Evolutionary conservation across 2,329 filamentous ascomycete genomes (phyloP), one percentile per base, ranked within the genome.

Genomic region (Colletotrichum euphorbiae): DNA sequence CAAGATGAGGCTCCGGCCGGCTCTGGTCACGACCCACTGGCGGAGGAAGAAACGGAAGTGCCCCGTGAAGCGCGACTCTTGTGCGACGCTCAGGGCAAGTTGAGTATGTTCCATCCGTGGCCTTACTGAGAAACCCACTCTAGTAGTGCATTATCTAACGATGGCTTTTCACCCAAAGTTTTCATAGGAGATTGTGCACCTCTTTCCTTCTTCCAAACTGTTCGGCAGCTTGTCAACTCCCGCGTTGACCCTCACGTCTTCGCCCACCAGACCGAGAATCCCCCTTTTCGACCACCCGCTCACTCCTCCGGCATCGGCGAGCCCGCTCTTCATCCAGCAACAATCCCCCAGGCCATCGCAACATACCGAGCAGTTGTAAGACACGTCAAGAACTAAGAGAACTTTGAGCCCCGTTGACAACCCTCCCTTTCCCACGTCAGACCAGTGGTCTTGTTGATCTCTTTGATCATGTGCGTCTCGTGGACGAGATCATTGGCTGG

Each of bases 171-270:
- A 71, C 7, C 1, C 28, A 6, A 8, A 28, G 70, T 85, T 33
- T 87, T 87, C 72, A 84, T 87, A 24, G 85, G 85, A 5, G 85
- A 87, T 72, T 87, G 85, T 70, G 85, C 85, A 4, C 85, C 85
- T 0, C 75, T 87, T 19, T 87, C 85, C 0, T 84, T 87, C 69
- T 87, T 87, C 71, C 84, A 87, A 70, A 86, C 84, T 0, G 82
- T 87, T 6, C 79, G 85, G 2, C 81, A 85, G 70, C 79, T 87
- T 17, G 84, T 87, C 21, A 85, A 81, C 0, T 80, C 78, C 0
- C 77, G 80, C 6, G 80, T 87, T 38, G 84, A 84, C 17, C 78
- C 80, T 12, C 78, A 82, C 52, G 84, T 84, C 1, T 87, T 87
- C 68, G 81, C 84, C 1, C 83, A 84, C 0, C 81, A 85, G 67